These are phyloP conservation scores for Exserohilum turcica DNA, from an alignment of 2,329 filamentous ascomycete species.

Conservation along the genomic window DNA sequence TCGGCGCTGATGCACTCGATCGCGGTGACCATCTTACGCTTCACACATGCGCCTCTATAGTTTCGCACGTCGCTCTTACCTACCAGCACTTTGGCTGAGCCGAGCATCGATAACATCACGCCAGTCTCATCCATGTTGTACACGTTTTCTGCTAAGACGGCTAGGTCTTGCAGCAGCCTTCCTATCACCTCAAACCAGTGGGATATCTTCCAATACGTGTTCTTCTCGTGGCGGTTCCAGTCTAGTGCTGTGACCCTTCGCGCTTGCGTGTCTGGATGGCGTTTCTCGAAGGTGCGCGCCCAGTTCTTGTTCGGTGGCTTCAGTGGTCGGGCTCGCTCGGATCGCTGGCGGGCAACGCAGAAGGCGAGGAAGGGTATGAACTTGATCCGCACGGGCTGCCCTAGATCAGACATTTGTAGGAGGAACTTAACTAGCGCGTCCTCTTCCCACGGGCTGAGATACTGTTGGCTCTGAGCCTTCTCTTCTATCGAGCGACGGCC, in stretches of 20 bases:
- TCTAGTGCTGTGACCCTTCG: too few relatives aligned
- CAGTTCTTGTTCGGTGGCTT: neutral
- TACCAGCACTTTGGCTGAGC: slow-evolving; percentile 23
- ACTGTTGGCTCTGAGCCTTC: slow-evolving; percentile 37
- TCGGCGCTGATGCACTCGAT: neutral
- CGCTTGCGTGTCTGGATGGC: too few relatives aligned
- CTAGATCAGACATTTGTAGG: slow-evolving; percentile 21
- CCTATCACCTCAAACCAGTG: slow-evolving; percentile 16
- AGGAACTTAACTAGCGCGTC: slow-evolving; percentile 27
- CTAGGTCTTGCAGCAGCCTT: slow-evolving; percentile 13
- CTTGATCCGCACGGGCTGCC: slow-evolving; percentile 24
- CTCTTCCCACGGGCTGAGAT: slow-evolving; percentile 34
- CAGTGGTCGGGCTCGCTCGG: neutral
- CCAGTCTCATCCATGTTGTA: slow-evolving; percentile 22
- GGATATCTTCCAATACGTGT: slow-evolving; percentile 14
- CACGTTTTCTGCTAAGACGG: slow-evolving; percentile 23
- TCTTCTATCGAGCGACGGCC: slow-evolving; percentile 34
- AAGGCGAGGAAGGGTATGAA: slow-evolving; percentile 22
- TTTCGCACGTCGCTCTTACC: slow-evolving; percentile 21
- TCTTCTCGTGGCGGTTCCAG: too few relatives aligned
- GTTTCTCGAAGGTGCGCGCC: neutral
- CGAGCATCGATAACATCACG: slow-evolving; percentile 9
- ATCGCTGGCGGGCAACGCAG: slow-evolving; percentile 8
- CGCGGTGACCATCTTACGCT: neutral
- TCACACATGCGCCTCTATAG: slow-evolving; percentile 26